These are phyloP conservation scores for Lepidium sativum DNA, from an alignment of 345 rosid genomes.

Conservation along the genomic window DNA sequence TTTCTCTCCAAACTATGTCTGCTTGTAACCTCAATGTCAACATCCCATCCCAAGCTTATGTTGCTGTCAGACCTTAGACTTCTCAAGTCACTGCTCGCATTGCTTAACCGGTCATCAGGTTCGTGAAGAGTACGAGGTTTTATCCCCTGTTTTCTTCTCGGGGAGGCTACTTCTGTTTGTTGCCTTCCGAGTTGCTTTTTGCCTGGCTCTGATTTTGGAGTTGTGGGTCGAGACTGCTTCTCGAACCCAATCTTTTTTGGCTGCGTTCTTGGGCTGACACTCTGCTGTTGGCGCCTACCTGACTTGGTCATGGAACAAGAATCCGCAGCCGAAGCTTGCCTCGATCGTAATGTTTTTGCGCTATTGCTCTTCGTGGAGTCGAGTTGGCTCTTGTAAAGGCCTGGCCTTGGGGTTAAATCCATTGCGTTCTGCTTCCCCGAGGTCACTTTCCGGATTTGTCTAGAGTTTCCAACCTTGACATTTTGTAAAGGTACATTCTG, in stretches of 20 bases:
- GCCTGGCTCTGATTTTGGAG: slow-evolving; percentile 35
- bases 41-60: slow-evolving; percentile 37
- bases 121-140: slow-evolving; percentile 30
- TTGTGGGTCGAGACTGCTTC: slow-evolving; percentile 34
- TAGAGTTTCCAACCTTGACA: slow-evolving; percentile 26
- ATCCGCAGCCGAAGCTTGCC: slow-evolving; percentile 30
- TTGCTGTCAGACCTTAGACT: slow-evolving; percentile 51
- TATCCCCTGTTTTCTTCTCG: slow-evolving; percentile 27
- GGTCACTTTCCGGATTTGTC: slow-evolving; percentile 30
- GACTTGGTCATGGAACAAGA: slow-evolving; percentile 22
- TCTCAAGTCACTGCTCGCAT: slow-evolving; percentile 35
- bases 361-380: slow-evolving; percentile 26
- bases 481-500: slow-evolving; percentile 23
- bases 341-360: slow-evolving; percentile 22
- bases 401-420: slow-evolving; percentile 43
- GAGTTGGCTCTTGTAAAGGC: slow-evolving; percentile 22
- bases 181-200: slow-evolving; percentile 39
- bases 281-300: slow-evolving; percentile 35
- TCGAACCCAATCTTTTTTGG: slow-evolving; percentile 42
- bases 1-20: slow-evolving; percentile 34
- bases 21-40: slow-evolving; percentile 59
- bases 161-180: slow-evolving; percentile 39
- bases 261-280: slow-evolving; percentile 40
- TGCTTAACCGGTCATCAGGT: slow-evolving; percentile 36
- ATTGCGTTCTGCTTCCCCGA: slow-evolving; percentile 33